phyloP scores from a whole-genome alignment of 441 rosid genomes.

The Croton laevigatus region DNA sequence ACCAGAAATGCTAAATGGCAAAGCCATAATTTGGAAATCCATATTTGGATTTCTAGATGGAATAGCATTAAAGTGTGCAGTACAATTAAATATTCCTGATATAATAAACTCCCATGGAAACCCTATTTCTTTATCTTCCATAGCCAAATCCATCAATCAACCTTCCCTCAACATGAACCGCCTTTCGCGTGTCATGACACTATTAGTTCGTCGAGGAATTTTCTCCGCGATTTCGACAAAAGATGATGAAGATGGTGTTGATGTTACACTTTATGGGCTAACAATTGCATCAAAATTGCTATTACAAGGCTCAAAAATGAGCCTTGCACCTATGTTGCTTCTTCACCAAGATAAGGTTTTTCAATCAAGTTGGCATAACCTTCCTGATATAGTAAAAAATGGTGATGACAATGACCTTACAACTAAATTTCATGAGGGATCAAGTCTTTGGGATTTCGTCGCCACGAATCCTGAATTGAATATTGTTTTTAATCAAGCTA shows the following conservation, averaged over 20 bases:
- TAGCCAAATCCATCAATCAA: not conserved
- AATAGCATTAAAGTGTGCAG: too few relatives aligned
- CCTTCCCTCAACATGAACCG: not conserved
- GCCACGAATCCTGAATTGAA: not conserved
- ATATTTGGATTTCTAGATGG: too few relatives aligned
- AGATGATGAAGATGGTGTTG: too few relatives aligned
- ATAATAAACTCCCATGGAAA: not conserved
- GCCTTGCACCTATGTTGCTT: not conserved
- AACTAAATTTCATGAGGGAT: not conserved
- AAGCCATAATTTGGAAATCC: too few relatives aligned
- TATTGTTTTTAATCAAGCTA: not conserved
- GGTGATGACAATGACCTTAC: not conserved
- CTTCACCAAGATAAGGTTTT: not conserved
- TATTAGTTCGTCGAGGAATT: not conserved
- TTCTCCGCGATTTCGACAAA: not conserved
- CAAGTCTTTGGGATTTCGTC: not conserved
- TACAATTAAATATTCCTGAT: too few relatives aligned
- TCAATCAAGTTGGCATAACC: not conserved
- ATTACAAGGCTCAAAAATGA: not conserved
- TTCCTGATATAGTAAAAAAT: not conserved
- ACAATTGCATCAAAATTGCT: not conserved
- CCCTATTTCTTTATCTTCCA: conserved; percentile 3
- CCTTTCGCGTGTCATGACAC: not conserved
- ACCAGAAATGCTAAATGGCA: too few relatives aligned
- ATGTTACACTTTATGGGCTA: not conserved